Evolutionary conservation across 2,329 filamentous ascomycete species (phyloP).

Genomic region (Fusarium xylarioides): DNA sequence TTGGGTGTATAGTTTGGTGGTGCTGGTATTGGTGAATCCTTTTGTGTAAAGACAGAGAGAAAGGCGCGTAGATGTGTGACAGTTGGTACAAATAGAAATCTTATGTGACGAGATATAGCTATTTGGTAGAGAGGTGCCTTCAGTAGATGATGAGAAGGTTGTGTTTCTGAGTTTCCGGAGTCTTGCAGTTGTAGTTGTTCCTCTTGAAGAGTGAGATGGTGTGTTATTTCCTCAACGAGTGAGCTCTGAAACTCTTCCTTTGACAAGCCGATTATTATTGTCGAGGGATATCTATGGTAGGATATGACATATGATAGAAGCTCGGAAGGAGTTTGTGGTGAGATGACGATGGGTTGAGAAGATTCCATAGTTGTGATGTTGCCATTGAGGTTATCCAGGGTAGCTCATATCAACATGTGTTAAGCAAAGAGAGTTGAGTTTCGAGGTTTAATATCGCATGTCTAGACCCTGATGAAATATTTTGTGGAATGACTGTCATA

Average conservation of each 20-base stretch:
- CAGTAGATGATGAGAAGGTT: constrained; percentile 54
- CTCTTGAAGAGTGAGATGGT: constrained; percentile 30
- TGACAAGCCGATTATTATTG: constrained; percentile 75
- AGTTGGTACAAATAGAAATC: constrained; percentile 76
- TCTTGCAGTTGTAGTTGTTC: neutral
- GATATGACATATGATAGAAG: constrained; percentile 73
- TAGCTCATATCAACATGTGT: neutral
- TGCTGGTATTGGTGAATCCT: constrained; percentile 48
- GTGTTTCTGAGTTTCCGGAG: neutral
- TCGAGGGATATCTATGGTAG: constrained; percentile 65
- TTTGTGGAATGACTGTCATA: neutral
- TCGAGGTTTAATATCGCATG: neutral
- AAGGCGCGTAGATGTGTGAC: constrained; percentile 81
- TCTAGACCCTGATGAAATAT: neutral
- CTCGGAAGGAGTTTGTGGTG: constrained; percentile 64
- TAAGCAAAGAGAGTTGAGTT: neutral
- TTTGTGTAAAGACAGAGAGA: constrained; percentile 64
- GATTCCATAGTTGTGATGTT: constrained; percentile 21
- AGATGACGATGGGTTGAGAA: constrained; percentile 55
- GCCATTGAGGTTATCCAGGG: constrained; percentile 17
- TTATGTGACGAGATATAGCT: constrained; percentile 73
- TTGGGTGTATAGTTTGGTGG: constrained; percentile 46
- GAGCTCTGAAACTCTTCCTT: constrained; percentile 71
- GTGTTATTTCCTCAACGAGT: constrained; percentile 59
- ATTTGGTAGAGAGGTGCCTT: constrained; percentile 74